A percentile compares a stretch with the other conserved stretches of the same genome.
phyloP scores from a whole-genome alignment of 192 early-diverging fungal species.

The Radiomyces spectabilis region DNA sequence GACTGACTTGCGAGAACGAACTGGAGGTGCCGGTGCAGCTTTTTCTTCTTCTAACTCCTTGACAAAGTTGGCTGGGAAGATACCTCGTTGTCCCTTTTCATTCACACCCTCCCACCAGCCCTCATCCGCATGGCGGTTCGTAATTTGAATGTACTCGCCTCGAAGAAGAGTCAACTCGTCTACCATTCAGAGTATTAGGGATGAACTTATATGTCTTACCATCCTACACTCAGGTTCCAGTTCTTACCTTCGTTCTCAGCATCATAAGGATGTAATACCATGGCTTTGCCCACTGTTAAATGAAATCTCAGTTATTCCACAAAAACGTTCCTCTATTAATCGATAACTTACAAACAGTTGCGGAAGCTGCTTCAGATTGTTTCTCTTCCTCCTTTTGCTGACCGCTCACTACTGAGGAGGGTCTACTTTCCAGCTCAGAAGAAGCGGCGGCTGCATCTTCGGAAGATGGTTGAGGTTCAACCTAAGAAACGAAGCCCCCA shows the following conservation, averaged over 20 bases:
- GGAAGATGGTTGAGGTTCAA: no score
- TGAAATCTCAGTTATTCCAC: neutral
- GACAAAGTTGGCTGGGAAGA: slow-evolving; percentile 50
- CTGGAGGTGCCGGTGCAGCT: slow-evolving; percentile 2
- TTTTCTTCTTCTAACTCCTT: slow-evolving; percentile 31
- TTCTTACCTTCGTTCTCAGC: slow-evolving; percentile 26
- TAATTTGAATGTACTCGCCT: slow-evolving; percentile 36
- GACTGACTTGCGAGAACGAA: slow-evolving; percentile 7
- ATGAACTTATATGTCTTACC: neutral
- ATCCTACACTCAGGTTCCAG: neutral
- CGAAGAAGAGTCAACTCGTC: slow-evolving; percentile 40
- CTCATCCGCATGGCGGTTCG: slow-evolving; percentile 37
- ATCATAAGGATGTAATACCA: slow-evolving; percentile 40
- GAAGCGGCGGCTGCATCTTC: no score
- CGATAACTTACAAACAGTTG: no score
- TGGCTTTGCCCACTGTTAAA: slow-evolving; percentile 27
- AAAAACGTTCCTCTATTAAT: no score
- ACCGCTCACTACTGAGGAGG: no score
- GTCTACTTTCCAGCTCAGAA: no score
- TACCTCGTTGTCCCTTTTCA: slow-evolving; percentile 42
- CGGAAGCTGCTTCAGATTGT: no score
- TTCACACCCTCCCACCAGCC: slow-evolving; percentile 51
- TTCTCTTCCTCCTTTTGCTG: no score
- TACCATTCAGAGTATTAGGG: slow-evolving; percentile 3
- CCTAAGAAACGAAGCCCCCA: no score